Evolutionary conservation across 192 early-diverging fungal species (phyloP).

Genomic region (Rhizoclosmatium sp.): DNA sequence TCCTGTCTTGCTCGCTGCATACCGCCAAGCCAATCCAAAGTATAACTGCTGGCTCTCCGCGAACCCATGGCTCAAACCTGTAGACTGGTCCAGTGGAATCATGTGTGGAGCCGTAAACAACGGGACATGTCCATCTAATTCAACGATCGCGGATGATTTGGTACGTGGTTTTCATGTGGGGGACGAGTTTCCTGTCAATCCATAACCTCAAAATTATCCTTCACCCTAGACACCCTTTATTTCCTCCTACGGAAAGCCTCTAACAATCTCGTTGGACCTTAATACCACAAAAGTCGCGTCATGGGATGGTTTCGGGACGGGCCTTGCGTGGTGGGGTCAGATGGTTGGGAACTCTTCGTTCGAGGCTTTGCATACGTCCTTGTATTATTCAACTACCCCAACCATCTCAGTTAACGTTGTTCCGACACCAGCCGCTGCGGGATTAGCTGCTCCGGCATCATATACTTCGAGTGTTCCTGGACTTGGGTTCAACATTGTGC

Average conservation of each 20-base stretch:
- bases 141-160: conserved; percentile 12
- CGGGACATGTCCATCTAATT: no score
- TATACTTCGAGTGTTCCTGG: background rate
- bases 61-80: no score
- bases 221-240: conserved; percentile 6
- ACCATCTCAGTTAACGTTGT: background rate
- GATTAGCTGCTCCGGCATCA: no score
- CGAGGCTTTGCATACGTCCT: conserved; percentile 8
- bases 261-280: background rate
- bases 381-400: conserved; percentile 15
- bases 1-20: no score
- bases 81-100: no score
- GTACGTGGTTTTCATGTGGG: conserved; percentile 34
- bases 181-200: background rate
- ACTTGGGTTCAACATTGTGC: conserved; percentile 32
- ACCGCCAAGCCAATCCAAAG: no score
- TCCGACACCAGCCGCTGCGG: background rate
- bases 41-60: no score
- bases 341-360: conserved; percentile 10
- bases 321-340: conserved; percentile 35
- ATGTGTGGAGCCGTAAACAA: no score
- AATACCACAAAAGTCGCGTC: conserved; percentile 1
- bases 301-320: conserved; percentile 32
- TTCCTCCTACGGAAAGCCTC: background rate
- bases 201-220: conserved; percentile 33